Base-by-base conservation (phyloP, 2,329 filamentous ascomycete genomes). In the Exophiala mesophila region DNA sequence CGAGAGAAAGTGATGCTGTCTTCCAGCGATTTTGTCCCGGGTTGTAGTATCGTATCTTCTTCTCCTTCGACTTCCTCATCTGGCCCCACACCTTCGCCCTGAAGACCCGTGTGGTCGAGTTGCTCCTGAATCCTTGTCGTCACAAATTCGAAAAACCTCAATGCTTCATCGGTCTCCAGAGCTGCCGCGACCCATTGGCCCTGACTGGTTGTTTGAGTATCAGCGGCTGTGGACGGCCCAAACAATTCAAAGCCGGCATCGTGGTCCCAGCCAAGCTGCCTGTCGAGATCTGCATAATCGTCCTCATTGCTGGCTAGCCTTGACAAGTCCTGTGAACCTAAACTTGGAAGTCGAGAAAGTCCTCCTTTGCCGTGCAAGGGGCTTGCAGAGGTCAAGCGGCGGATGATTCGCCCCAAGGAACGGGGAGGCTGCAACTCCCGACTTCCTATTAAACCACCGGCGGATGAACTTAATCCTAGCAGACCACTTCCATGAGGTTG, bases 81-180 rank as follows among this genome's bases (percentile, higher is more conserved):
- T 29, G 23, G 32, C 17, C 55, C 21, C 4, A 51, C 49, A 7
- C 48, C 57, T 12, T 59, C 58, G 9, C 57, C 56, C 16, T 64
- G 62, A n/a, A 63, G 59, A 10, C 43, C 33, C 47, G 12, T 17
- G 6, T 36, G 18, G 62, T 61, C 36, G 61, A 34, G 8, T 5
- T 19, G 8, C 13, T 17, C 59, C 5, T 57, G 50, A 15, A 80
- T 68, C 3, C 67, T 68, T 15, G 64, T 65, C 31, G 64, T 62
- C 18, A 85, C 63, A 54, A 80, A 85, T 0, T 70, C 68, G 9
- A 82, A 66, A 59, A 85, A 85, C 55, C 85, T 83, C 16, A 67
- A 60, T 39, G 72, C 73, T 54, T 84, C 79, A 8, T 66, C 64
- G n/a, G n/a, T n/a, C 51, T 81, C 77, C 2, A 85, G 65, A 2